Conservation (phyloP, 306 rosid species). For the Prunus mume region DNA sequence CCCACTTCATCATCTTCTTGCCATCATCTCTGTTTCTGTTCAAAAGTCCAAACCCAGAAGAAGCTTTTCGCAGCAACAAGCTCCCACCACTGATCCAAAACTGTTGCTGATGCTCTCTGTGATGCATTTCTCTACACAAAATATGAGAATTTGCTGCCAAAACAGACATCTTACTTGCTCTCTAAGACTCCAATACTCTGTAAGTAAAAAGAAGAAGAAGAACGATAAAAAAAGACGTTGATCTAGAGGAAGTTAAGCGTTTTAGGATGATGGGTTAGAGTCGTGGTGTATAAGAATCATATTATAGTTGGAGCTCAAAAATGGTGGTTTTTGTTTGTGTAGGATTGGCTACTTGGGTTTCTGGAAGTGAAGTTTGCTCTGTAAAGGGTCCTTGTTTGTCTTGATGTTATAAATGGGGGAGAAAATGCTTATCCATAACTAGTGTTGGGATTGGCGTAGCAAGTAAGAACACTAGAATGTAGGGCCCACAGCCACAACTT, state of each 20-base stretch:
- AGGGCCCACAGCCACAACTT: not conserved
- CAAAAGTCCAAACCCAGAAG: conserved; percentile 33
- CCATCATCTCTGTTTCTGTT: conserved; percentile 34
- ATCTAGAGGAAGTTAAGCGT: not conserved
- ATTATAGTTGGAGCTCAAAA: not conserved
- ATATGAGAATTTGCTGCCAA: conserved; percentile 53
- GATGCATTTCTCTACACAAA: conserved; percentile 39
- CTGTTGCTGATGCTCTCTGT: conserved; percentile 43
- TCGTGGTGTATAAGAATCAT: not conserved
- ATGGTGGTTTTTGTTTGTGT: not conserved
- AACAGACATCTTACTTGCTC: conserved; percentile 50
- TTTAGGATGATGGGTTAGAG: not conserved
- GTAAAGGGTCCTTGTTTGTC: not conserved
- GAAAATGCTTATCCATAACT: conserved; percentile 41
- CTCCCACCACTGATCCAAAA: conserved; percentile 22
- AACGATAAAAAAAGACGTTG: not conserved
- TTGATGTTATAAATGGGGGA: not conserved
- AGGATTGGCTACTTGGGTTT: not conserved
- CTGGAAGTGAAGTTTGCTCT: not conserved
- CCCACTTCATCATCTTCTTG: conserved; percentile 32
- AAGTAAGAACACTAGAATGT: not conserved
- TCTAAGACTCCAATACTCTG: not conserved
- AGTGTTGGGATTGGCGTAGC: conserved; percentile 14
- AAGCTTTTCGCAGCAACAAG: conserved; percentile 20
- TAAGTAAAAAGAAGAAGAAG: not conserved